These are phyloP conservation scores for Verticillium dahliae DNA, from an alignment of 2,329 filamentous ascomycete species.

Conservation along the genomic window DNA sequence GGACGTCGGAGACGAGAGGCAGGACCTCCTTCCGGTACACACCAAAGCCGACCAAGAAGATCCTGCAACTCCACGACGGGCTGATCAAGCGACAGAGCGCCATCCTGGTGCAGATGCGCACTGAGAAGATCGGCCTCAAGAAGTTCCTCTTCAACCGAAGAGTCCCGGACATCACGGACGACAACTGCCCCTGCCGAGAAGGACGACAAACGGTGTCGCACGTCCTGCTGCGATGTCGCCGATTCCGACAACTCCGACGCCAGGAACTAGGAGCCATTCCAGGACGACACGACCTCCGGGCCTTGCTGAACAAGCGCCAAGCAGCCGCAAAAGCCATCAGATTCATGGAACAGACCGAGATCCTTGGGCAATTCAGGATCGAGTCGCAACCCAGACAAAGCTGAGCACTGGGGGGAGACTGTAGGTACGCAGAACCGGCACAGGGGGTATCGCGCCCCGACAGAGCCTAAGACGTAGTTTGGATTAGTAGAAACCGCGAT, in stretches of 20 bases:
- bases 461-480: not conserved
- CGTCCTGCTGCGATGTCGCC: constrained; percentile 5
- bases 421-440: constrained; percentile 1
- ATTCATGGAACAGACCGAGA: constrained; percentile 9
- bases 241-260: constrained; percentile 1
- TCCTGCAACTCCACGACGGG: not conserved
- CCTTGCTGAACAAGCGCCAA: constrained; percentile 6
- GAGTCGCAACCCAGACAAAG: constrained; percentile 3
- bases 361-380: constrained; percentile 6
- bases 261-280: constrained; percentile 1
- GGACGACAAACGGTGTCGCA: constrained; percentile 7
- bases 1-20: constrained; percentile 3
- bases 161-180: constrained; percentile 5
- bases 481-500: constrained; percentile 1
- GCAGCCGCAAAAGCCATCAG: constrained; percentile 8
- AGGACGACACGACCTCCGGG: constrained; percentile 6
- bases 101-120: constrained; percentile 3
- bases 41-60: not conserved
- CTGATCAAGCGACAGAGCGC: not conserved
- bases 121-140: constrained; percentile 6
- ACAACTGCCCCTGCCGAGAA: constrained; percentile 4
- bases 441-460: not conserved
- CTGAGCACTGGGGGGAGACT: constrained; percentile 3
- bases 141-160: constrained; percentile 9
- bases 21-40: not conserved